Evolutionary conservation across 2,329 filamentous ascomycete genomes (phyloP).

Genomic region (Helminthosporium solani): DNA sequence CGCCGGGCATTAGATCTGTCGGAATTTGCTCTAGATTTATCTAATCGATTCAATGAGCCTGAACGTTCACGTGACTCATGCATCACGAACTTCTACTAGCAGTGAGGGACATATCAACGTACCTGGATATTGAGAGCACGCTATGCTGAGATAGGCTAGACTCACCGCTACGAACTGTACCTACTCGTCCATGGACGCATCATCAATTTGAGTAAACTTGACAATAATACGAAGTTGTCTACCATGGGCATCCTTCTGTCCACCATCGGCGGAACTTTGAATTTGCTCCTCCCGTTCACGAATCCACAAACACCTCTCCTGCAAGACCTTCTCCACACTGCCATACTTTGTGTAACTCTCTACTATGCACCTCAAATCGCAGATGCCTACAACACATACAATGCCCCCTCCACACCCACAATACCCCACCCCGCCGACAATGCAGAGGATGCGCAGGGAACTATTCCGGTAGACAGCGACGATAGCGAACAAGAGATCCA

Average conservation of each 20-base stretch:
- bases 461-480: constrained; percentile 19
- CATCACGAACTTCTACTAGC: no score
- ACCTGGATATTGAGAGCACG: no score
- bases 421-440: constrained; percentile 3
- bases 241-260: constrained; percentile 36
- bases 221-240: background rate
- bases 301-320: constrained; percentile 48
- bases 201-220: no score
- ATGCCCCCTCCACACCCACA: constrained; percentile 6
- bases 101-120: no score
- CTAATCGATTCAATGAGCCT: no score
- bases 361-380: constrained; percentile 51
- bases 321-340: constrained; percentile 51
- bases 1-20: no score
- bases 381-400: constrained; percentile 39
- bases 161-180: no score
- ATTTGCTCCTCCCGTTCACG: constrained; percentile 51
- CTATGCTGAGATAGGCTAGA: no score
- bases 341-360: constrained; percentile 45
- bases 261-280: constrained; percentile 36
- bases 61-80: no score
- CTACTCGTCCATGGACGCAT: no score
- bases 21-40: no score
- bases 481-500: constrained; percentile 12
- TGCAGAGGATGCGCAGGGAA: constrained; percentile 24